Evolutionary conservation across 2,329 filamentous ascomycete genomes (phyloP).

Genomic region (Aspergillus glaucus): DNA sequence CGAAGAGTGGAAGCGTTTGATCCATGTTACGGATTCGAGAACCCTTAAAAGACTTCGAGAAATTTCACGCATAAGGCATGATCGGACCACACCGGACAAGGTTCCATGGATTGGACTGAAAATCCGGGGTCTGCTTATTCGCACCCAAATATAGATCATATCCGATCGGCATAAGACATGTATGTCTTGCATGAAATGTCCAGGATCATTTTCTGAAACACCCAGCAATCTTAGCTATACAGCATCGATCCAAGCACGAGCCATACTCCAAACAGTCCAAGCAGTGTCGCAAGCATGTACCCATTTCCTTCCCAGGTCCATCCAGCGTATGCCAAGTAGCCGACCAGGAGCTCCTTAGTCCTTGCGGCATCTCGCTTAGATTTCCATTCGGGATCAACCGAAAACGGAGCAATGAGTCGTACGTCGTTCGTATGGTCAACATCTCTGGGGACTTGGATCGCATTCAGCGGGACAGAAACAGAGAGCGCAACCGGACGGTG

Average conservation of each 20-base stretch:
- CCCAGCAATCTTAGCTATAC: constrained; percentile 10
- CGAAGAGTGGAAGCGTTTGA: no score
- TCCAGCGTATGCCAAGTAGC: constrained; percentile 50
- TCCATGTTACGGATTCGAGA: no score
- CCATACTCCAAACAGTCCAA: constrained; percentile 38
- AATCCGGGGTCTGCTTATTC: no score
- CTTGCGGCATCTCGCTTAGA: constrained; percentile 49
- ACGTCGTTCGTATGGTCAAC: constrained; percentile 28
- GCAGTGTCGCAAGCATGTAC: constrained; percentile 32
- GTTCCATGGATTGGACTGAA: no score
- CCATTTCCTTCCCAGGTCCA: constrained; percentile 43
- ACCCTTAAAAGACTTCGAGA: no score
- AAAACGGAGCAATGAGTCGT: constrained; percentile 48
- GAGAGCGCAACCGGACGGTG: constrained; percentile 78
- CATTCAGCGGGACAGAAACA: constrained; percentile 55
- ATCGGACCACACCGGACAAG: no score
- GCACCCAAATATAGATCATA: no score
- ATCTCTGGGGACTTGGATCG: constrained; percentile 29
- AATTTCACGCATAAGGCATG: no score
- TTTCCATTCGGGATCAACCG: constrained; percentile 53
- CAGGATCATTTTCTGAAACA: no score
- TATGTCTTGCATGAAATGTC: no score
- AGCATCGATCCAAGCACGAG: constrained; percentile 34
- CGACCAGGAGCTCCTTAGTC: constrained; percentile 54
- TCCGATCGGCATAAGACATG: no score